phyloP scores from a whole-genome alignment of 2,329 filamentous ascomycete species.

The Neonectria hederae region DNA sequence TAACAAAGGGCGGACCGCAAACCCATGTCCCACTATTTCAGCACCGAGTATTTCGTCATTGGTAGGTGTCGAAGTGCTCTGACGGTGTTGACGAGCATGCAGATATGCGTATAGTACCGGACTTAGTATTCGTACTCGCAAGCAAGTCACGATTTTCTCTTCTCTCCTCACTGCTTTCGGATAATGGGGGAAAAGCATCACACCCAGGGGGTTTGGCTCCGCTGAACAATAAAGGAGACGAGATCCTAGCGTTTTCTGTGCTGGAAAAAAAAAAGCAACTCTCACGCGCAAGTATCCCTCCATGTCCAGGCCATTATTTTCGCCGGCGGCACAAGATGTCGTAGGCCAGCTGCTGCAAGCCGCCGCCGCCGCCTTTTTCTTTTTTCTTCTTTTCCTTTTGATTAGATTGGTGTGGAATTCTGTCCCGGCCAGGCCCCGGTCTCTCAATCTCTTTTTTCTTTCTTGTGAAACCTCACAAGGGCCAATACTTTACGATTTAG shows the following conservation, averaged over 20 bases:
- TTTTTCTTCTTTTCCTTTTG: constrained; percentile 5
- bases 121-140: background rate
- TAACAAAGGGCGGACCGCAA: background rate
- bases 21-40: background rate
- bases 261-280: constrained; percentile 30
- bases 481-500: background rate
- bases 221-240: constrained; percentile 20
- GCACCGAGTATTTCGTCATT: background rate
- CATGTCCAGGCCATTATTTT: constrained; percentile 5
- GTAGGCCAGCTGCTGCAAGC: constrained; percentile 19
- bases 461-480: background rate
- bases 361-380: constrained; percentile 17
- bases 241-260: constrained; percentile 22
- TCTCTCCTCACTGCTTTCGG: constrained; percentile 32
- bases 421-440: constrained; percentile 7
- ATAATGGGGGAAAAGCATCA: constrained; percentile 13
- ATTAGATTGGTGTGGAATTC: constrained; percentile 19
- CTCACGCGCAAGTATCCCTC: constrained; percentile 4
- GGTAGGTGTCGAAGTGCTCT: background rate
- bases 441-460: constrained; percentile 16
- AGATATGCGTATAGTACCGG: background rate
- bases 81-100: background rate
- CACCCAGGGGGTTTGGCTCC: background rate
- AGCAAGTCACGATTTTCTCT: constrained; percentile 30
- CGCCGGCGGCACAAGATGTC: constrained; percentile 12